Base-by-base conservation (phyloP, 2,329 filamentous ascomycete species). In the Exophiala aquamarina region DNA sequence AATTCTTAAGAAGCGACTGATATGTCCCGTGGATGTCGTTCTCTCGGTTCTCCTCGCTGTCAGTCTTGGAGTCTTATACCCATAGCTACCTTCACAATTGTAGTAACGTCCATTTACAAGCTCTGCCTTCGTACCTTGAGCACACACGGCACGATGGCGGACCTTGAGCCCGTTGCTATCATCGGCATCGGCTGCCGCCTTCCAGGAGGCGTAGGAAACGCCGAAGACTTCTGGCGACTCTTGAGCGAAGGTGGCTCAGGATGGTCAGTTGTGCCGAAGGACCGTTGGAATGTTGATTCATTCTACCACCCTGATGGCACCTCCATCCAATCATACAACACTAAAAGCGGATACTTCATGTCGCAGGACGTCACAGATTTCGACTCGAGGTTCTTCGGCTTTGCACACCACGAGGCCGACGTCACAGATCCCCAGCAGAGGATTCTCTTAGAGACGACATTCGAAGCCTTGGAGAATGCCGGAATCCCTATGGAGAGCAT, bases 401-500 rank as follows among this genome's bases (percentile, higher is more conserved):
- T 58, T 19, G 44, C 55, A 3, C 33, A 52, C 4, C 34, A 35
- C 3, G 61, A 62, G 36, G 60, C 57, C 10, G 49, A 48, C 29
- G 44, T 45, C 5, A 56, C 61, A 38, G 61, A 63, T 47, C 61
- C 61, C 9, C 52, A 59, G 35, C 55, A 55, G 17, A 42, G 60
- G 3, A 41, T 58, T 23, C 44, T 52, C 6, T 55, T 64, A 4
- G 62, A 64, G 40, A 35, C 44, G 13, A 46, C 46, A 2, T 64
- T 61, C 31, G 56, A 58, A 18, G 19, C 14, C 14, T 13, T 37
- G 14, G n/a, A 18, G 18, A 18, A 15, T 15, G 14, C 35, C 15
- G 41, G 41, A 41, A 31, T 41, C 21, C 23, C 15, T 18, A 26
- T 68, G 15, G 52, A 64, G n/a, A 37, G 46, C 4, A 44, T 69